These are phyloP conservation scores for Eucalyptus sideroxylon DNA, from an alignment of 345 rosid species.

Conservation along the genomic window DNA sequence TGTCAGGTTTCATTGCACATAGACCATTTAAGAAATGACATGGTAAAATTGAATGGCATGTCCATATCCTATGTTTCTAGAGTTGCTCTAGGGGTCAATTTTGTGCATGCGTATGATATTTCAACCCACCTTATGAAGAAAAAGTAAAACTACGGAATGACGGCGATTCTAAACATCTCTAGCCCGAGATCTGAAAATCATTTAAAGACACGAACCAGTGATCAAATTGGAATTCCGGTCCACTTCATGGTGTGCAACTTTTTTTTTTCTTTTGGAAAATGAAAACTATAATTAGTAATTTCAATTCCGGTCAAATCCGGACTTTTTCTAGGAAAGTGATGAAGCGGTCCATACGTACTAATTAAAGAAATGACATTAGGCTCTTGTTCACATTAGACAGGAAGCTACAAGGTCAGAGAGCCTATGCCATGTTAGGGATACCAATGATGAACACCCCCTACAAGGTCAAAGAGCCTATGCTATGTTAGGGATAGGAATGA, in stretches of 20 bases:
- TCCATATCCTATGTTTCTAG: background rate
- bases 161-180: background rate
- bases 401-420: background rate
- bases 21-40: background rate
- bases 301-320: background rate
- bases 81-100: background rate
- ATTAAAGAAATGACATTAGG: background rate
- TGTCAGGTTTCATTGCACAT: accelerated
- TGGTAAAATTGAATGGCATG: background rate
- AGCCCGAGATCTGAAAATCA: background rate
- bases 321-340: background rate
- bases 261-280: background rate
- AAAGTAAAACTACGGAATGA: background rate
- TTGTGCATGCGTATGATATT: background rate
- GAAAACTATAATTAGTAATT: background rate
- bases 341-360: background rate
- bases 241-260: background rate
- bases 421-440: background rate
- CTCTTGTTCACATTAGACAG: background rate
- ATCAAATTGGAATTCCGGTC: background rate
- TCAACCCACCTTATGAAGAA: accelerated
- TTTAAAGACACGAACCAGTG: background rate
- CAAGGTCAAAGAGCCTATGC: background rate
- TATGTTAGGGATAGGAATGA: background rate
- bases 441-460: background rate